A percentile compares a stretch with the other conserved stretches of the same genome.
These are phyloP conservation scores for Starmera quercuum DNA, from an alignment of 805 yeast genomes.

Conservation along the genomic window DNA sequence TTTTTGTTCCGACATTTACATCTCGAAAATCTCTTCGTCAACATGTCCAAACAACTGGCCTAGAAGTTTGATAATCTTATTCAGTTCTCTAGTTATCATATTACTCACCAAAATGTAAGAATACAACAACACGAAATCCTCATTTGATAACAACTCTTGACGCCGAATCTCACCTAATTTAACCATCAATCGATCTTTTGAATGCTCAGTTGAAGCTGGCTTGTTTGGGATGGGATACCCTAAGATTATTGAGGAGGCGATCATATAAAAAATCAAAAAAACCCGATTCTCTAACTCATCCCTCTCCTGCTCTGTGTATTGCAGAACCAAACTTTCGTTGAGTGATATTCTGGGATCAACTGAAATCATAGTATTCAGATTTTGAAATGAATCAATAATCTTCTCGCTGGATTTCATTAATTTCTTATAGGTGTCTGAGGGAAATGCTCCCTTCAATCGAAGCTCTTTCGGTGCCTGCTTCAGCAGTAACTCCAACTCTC, in stretches of 20 bases:
- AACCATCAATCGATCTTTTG: slow-evolving; percentile 59
- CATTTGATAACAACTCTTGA: slow-evolving; percentile 38
- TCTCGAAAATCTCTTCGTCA: slow-evolving; percentile 24
- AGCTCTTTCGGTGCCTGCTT: slow-evolving; percentile 72
- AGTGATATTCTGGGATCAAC: slow-evolving; percentile 47
- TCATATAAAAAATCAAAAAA: slow-evolving; percentile 70
- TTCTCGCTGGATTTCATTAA: slow-evolving; percentile 50
- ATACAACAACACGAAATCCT: slow-evolving; percentile 71
- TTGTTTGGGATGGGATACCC: slow-evolving; percentile 74
- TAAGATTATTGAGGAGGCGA: slow-evolving; percentile 65
- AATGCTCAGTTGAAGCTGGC: slow-evolving; percentile 71
- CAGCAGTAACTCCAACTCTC: slow-evolving; percentile 51
- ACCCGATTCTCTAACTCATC: slow-evolving; percentile 65
- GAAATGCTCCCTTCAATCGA: slow-evolving; percentile 68
- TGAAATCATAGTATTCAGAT: slow-evolving; percentile 59
- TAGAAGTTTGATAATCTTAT: slow-evolving; percentile 44
- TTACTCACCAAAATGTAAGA: slow-evolving; percentile 68
- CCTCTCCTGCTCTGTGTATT: slow-evolving; percentile 48
- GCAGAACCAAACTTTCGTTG: slow-evolving; percentile 49
- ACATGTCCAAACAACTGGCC: slow-evolving; percentile 60
- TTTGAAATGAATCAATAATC: slow-evolving; percentile 69
- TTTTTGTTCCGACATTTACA: slow-evolving; percentile 2
- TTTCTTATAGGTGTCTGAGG: slow-evolving; percentile 40
- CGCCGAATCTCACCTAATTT: slow-evolving; percentile 55
- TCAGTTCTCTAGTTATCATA: slow-evolving; percentile 58